Evolutionary conservation across 2,329 filamentous ascomycete genomes (phyloP).

Genomic region (Graphiopsis chlorocephala): DNA sequence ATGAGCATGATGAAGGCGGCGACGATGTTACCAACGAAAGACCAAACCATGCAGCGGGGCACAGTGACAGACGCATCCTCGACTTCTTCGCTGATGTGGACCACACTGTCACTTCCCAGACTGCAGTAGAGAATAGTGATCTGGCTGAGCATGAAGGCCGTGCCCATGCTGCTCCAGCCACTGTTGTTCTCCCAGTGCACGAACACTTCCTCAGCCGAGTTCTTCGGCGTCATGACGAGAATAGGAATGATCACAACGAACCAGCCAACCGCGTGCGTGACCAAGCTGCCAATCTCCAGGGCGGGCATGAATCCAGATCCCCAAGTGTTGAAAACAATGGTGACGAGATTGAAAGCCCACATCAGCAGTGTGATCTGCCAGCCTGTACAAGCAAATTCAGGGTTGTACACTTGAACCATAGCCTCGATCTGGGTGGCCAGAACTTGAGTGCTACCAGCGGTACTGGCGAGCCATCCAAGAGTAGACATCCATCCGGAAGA

Average conservation of each 20-base stretch:
- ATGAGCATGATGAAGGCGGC: constrained; percentile 26
- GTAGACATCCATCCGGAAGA: constrained; percentile 36
- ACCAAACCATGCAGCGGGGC: constrained; percentile 32
- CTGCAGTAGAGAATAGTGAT: constrained; percentile 23
- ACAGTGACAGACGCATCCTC: constrained; percentile 30
- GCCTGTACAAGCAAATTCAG: constrained; percentile 27
- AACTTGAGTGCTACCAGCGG: constrained; percentile 36
- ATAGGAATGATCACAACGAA: constrained; percentile 32
- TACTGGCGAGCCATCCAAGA: constrained; percentile 37
- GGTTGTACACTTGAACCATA: constrained; percentile 35
- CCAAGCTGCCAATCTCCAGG: constrained; percentile 39
- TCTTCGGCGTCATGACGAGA: constrained; percentile 32
- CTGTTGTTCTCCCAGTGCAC: constrained; percentile 26
- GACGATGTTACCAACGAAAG: constrained; percentile 26
- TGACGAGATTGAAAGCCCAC: constrained; percentile 37
- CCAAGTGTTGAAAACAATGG: constrained; percentile 30
- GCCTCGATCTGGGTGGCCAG: constrained; percentile 37
- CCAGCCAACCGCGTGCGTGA: constrained; percentile 32
- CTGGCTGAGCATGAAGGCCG: constrained; percentile 30
- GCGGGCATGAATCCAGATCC: constrained; percentile 34
- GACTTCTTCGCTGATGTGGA: constrained; percentile 28
- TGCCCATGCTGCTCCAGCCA: constrained; percentile 29
- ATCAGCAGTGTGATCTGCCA: constrained; percentile 34
- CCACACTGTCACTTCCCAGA: constrained; percentile 19
- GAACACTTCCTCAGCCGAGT: constrained; percentile 32